These are phyloP conservation scores for Cyanidioschyzon merolae DNA, from an alignment of 23 red algal genomes.

Conservation along the genomic window DNA sequence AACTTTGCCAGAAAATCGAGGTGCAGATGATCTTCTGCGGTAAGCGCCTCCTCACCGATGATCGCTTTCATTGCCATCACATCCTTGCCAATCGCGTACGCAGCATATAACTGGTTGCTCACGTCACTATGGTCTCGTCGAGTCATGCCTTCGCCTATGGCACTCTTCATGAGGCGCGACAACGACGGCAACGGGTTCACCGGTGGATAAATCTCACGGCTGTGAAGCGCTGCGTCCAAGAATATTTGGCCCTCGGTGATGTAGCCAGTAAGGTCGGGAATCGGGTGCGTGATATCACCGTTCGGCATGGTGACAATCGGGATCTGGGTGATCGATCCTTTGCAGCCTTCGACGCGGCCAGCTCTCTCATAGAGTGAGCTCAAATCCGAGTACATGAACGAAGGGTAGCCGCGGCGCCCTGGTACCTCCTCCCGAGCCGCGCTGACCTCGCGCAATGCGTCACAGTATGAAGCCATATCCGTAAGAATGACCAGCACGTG, in stretches of 20 bases:
- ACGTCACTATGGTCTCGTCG: slow-evolving; percentile 77
- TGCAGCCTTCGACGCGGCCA: slow-evolving; percentile 64
- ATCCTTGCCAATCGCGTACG: slow-evolving; percentile 97
- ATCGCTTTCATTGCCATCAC: slow-evolving; percentile 95
- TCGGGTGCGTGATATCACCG: slow-evolving; percentile 95
- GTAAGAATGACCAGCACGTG: slow-evolving; percentile 98
- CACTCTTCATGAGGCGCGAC: slow-evolving; percentile 96
- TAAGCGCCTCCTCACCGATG: slow-evolving; percentile 87
- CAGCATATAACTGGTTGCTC: slow-evolving; percentile 92
- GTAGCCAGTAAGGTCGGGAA: slow-evolving; percentile 96
- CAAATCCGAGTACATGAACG: slow-evolving; percentile 99
- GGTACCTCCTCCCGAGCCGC: slow-evolving; percentile 98
- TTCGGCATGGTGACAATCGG: slow-evolving; percentile 97
- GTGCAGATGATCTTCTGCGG: slow-evolving; percentile 74
- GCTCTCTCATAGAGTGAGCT: slow-evolving; percentile 87
- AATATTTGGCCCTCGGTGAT: slow-evolving; percentile 99
- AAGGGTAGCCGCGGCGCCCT: slow-evolving; percentile 93
- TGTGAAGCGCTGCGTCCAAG: slow-evolving; percentile 87
- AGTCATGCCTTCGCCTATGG: slow-evolving; percentile 99
- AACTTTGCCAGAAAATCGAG: slow-evolving; percentile 92
- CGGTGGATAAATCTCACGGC: slow-evolving; percentile 89
- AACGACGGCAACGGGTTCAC: slow-evolving; percentile 94
- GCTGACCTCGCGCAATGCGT: slow-evolving; percentile 94
- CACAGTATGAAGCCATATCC: slow-evolving; percentile 93
- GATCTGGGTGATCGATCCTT: slow-evolving; percentile 77